A percentile compares a stretch with the other conserved stretches of the same genome.
Conservation (phyloP, 1,284 basidiomycete genomes). For the Sanghuangporus baumii region DNA sequence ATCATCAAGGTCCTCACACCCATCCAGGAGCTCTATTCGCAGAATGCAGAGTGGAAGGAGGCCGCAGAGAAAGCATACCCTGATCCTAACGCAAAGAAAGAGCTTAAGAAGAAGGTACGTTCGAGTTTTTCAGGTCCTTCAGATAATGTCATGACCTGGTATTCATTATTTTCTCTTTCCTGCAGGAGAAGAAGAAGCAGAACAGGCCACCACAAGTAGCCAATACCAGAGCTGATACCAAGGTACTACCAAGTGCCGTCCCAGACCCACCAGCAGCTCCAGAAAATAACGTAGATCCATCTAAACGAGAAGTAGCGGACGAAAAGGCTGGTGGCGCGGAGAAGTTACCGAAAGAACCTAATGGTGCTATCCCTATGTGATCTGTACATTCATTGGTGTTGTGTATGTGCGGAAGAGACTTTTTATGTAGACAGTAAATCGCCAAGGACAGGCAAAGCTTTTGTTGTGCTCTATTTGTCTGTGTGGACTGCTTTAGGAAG, state of each 20-base stretch:
- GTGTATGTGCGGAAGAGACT: no score
- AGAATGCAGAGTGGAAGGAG: slow-evolving; percentile 77
- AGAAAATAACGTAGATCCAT: background rate
- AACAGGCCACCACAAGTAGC: background rate
- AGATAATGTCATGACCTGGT: background rate
- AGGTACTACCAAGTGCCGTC: background rate
- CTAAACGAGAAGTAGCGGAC: background rate
- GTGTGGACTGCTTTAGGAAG: background rate
- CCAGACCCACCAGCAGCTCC: background rate
- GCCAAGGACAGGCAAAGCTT: background rate
- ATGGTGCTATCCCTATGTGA: background rate
- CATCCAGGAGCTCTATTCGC: slow-evolving; percentile 73
- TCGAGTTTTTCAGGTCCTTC: slow-evolving; percentile 19
- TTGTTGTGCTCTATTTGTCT: background rate
- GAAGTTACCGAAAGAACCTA: background rate
- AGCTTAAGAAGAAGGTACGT: slow-evolving; percentile 57
- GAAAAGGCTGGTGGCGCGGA: background rate
- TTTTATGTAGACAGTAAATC: background rate
- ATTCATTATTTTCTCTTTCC: background rate
- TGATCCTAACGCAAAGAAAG: slow-evolving; percentile 57
- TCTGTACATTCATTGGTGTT: background rate
- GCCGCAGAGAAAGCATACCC: slow-evolving; percentile 84
- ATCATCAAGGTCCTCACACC: slow-evolving; percentile 80
- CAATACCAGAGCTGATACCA: background rate
- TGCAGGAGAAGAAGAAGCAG: background rate